Evolutionary conservation across 2,329 filamentous ascomycete species (phyloP).

Genomic region (Fusarium pseudocircinatum): DNA sequence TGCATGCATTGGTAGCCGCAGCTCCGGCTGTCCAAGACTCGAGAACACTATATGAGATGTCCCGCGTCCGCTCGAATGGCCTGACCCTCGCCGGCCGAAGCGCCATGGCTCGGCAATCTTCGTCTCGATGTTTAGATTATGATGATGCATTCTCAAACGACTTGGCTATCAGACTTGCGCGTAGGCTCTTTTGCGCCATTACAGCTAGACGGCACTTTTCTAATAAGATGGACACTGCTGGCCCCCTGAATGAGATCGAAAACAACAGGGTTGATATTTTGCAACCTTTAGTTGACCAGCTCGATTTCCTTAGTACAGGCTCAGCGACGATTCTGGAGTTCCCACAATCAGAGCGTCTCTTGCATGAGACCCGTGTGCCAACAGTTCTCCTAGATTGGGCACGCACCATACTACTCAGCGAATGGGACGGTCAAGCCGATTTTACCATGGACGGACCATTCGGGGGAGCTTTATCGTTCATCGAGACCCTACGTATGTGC

Average conservation of each 20-base stretch:
- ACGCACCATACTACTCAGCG: constrained; percentile 76
- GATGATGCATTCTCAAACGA: constrained; percentile 71
- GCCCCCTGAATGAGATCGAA: constrained; percentile 44
- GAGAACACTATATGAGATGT: constrained; percentile 66
- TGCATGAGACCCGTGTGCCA: constrained; percentile 67
- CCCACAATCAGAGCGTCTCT: constrained; percentile 58
- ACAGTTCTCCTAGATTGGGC: constrained; percentile 75
- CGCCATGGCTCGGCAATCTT: constrained; percentile 56
- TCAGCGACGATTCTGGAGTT: constrained; percentile 59
- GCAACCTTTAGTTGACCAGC: constrained; percentile 60
- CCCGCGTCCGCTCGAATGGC: constrained; percentile 66
- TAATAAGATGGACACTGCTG: constrained; percentile 53
- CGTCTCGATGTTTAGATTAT: constrained; percentile 65
- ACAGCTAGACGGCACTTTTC: constrained; percentile 62
- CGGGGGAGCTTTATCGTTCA: constrained; percentile 79
- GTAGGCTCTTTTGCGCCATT: constrained; percentile 67
- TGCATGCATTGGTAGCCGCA: constrained; percentile 70
- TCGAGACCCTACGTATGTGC: constrained; percentile 75
- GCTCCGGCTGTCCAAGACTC: constrained; percentile 61
- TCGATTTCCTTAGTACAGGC: constrained; percentile 62
- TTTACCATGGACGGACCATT: constrained; percentile 76
- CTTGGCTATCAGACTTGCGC: constrained; percentile 67
- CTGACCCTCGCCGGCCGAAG: constrained; percentile 59
- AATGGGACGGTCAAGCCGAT: constrained; percentile 81
- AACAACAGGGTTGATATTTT: constrained; percentile 55